Conservation (phyloP, 1,139 yeast genomes). For the Hyphopichia burtonii region DNA sequence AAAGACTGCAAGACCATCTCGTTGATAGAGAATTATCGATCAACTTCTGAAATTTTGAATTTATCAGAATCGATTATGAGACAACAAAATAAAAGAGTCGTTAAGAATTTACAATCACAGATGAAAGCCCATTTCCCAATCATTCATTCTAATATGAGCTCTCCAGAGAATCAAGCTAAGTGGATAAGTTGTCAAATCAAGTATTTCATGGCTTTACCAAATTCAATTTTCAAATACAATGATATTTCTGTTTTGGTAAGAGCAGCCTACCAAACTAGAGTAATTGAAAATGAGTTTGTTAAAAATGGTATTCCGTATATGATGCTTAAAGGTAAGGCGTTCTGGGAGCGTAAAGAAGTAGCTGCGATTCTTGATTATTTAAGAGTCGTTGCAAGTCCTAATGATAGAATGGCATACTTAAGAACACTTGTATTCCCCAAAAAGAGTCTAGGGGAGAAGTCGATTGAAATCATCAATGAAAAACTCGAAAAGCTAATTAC, state of each 20-base stretch:
- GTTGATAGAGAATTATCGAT: conserved; percentile 74
- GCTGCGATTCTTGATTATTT: conserved; percentile 61
- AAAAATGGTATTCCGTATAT: conserved; percentile 58
- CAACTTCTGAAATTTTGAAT: conserved; percentile 64
- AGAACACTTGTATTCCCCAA: conserved; percentile 61
- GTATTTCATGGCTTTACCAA: conserved; percentile 40
- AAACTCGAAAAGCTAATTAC: not conserved
- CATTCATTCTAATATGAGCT: conserved; percentile 37
- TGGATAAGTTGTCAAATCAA: conserved; percentile 57
- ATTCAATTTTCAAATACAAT: conserved; percentile 33
- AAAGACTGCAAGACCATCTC: conserved; percentile 31
- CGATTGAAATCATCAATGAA: conserved; percentile 35
- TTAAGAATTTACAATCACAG: conserved; percentile 50
- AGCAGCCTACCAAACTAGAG: conserved; percentile 54
- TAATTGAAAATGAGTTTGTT: conserved; percentile 61
- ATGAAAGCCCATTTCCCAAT: conserved; percentile 43
- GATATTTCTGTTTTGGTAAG: conserved; percentile 77
- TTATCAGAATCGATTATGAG: conserved; percentile 68
- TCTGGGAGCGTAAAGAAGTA: conserved; percentile 79
- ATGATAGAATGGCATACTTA: conserved; percentile 58
- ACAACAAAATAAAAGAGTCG: conserved; percentile 50
- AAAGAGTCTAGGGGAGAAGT: conserved; percentile 68
- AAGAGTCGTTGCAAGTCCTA: conserved; percentile 54
- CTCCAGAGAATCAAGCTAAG: conserved; percentile 53
- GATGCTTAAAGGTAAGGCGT: conserved; percentile 69